These are phyloP conservation scores for Dentipellis fragilis DNA, from an alignment of 768 basidiomycete species.

Conservation along the genomic window DNA sequence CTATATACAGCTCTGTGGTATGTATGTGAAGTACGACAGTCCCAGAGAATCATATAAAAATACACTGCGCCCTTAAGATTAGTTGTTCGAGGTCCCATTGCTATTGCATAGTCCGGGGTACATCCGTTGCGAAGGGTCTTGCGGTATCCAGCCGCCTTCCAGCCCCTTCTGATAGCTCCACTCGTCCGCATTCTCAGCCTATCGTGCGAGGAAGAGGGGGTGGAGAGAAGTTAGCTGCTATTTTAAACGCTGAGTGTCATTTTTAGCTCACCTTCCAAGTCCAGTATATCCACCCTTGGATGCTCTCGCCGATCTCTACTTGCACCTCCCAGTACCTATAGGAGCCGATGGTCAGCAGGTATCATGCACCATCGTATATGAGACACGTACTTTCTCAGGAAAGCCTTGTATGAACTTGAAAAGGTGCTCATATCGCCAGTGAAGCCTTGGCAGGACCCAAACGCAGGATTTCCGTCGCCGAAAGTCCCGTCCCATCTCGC, in stretches of 20 bases:
- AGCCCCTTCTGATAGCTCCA: slow-evolving; percentile 72
- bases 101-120: slow-evolving; percentile 51
- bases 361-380: slow-evolving; percentile 5
- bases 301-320: slow-evolving; percentile 59
- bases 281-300: slow-evolving; percentile 70
- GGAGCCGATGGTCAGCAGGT: not conserved
- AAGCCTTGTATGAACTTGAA: slow-evolving; percentile 51
- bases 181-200: slow-evolving; percentile 62
- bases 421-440: slow-evolving; percentile 53
- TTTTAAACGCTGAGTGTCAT: not conserved
- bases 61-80: not conserved
- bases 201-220: not conserved
- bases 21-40: not conserved
- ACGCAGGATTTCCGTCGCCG: slow-evolving; percentile 31
- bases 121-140: slow-evolving; percentile 51
- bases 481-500: slow-evolving; percentile 59
- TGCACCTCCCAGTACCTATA: slow-evolving; percentile 73
- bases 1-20: not conserved
- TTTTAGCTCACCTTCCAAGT: slow-evolving; percentile 53
- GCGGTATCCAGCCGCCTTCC: slow-evolving; percentile 70
- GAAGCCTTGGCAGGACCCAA: slow-evolving; percentile 53
- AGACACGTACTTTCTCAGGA: slow-evolving; percentile 45
- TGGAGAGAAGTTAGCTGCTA: not conserved
- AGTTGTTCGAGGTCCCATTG: not conserved
- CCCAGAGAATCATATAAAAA: not conserved